Evolutionary conservation across 2,329 filamentous ascomycete genomes (phyloP).

Genomic region (Metarhizium robertsii): DNA sequence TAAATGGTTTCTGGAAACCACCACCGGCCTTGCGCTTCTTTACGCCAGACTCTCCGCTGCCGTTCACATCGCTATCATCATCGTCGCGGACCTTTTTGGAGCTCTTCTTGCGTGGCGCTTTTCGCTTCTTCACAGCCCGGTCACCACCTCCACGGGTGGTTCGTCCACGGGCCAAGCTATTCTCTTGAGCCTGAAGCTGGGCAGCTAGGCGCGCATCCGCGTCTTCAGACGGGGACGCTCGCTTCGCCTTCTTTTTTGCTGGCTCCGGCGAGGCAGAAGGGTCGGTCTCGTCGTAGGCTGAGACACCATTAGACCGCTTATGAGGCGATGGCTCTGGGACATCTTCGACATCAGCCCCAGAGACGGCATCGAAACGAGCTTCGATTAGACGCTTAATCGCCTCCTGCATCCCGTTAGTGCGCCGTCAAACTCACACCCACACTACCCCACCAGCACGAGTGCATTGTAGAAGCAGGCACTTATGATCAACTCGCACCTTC

Average conservation of each 20-base stretch:
- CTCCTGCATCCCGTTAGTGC: conserved; percentile 32
- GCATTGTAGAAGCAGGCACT: not conserved
- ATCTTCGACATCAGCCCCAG: conserved; percentile 38
- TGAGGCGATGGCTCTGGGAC: conserved; percentile 20
- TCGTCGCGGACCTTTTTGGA: conserved; percentile 64
- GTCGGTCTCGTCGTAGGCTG: conserved; percentile 34
- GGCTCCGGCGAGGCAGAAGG: conserved; percentile 37
- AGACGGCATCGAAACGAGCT: conserved; percentile 63
- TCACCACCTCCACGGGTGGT: conserved; percentile 69
- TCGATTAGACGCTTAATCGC: conserved; percentile 66
- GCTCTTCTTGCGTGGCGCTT: conserved; percentile 61
- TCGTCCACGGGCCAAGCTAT: conserved; percentile 55
- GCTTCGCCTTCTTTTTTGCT: conserved; percentile 58
- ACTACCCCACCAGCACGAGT: not conserved
- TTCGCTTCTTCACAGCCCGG: conserved; percentile 56
- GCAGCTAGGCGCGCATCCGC: conserved; percentile 83
- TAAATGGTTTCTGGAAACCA: conserved; percentile 85
- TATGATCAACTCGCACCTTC: conserved; percentile 33
- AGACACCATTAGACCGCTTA: conserved; percentile 27
- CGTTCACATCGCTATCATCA: conserved; percentile 70
- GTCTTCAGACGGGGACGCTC: conserved; percentile 51
- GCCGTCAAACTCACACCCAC: not conserved
- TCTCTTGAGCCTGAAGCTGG: conserved; percentile 85
- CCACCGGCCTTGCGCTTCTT: conserved; percentile 77
- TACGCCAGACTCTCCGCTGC: conserved; percentile 45